These are phyloP conservation scores for Dissophora ornata DNA, from an alignment of 192 early-diverging fungal species.

Conservation along the genomic window DNA sequence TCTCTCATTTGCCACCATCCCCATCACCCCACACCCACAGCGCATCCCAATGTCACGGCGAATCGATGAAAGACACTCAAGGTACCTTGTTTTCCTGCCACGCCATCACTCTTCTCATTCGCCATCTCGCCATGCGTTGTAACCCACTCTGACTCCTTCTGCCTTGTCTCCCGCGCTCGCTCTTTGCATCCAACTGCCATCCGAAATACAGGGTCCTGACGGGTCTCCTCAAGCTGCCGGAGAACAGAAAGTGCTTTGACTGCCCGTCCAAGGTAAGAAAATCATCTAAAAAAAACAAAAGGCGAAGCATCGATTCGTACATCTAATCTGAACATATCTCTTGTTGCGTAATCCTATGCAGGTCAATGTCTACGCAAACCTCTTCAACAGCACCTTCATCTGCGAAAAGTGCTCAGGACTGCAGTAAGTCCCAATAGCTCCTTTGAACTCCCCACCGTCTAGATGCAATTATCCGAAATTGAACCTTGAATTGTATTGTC, in stretches of 20 bases:
- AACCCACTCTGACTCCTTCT: no score
- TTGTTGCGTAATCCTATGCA: no score
- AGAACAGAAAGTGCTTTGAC: conserved; percentile 68
- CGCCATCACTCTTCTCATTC: not conserved
- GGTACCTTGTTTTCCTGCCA: conserved; percentile 7
- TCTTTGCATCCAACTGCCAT: no score
- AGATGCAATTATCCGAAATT: no score
- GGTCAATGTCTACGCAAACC: conserved; percentile 67
- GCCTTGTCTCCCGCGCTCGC: no score
- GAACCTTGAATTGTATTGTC: conserved; percentile 1
- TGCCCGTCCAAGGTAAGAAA: conserved; percentile 58
- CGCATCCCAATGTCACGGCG: conserved; percentile 47
- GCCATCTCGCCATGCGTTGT: no score
- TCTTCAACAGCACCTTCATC: conserved; percentile 64
- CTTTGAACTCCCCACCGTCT: no score
- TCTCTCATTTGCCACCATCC: not conserved
- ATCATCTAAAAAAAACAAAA: not conserved
- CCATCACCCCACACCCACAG: conserved; percentile 3
- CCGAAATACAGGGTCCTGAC: conserved; percentile 54
- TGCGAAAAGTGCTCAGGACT: conserved; percentile 68
- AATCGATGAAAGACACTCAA: conserved; percentile 54
- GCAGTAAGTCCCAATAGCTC: conserved; percentile 59
- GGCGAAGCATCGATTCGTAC: no score
- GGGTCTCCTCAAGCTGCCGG: conserved; percentile 54
- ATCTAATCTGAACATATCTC: no score